These are phyloP conservation scores for Beta lomatogona DNA, from an alignment of 179 eudicot species.

Conservation along the genomic window DNA sequence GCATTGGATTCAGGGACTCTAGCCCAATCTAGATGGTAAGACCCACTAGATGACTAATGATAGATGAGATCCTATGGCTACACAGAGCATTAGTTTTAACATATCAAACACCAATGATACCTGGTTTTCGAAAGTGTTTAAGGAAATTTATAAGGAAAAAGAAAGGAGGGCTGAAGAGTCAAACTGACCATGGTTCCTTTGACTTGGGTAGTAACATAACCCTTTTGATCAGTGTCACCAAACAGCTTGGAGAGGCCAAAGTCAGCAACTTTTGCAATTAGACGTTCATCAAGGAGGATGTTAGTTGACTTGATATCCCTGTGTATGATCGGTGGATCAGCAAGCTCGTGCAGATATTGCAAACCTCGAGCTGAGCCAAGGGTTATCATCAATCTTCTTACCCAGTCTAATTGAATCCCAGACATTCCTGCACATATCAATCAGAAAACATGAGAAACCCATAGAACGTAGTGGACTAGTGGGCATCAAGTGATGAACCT, in stretches of 20 bases:
- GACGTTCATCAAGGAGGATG: conserved; percentile 41
- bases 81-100: not conserved
- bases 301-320: conserved; percentile 46
- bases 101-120: not conserved
- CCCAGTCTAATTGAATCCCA: conserved; percentile 48
- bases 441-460: conserved; percentile 6
- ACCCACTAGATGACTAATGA: not conserved
- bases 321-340: conserved; percentile 57
- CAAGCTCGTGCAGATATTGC: conserved; percentile 55
- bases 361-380: conserved; percentile 58
- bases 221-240: conserved; percentile 43
- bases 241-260: conserved; percentile 54
- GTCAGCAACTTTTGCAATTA: conserved; percentile 54
- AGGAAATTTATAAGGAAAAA: not conserved
- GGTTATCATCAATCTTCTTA: conserved; percentile 44
- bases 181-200: conserved; percentile 57
- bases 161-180: not conserved
- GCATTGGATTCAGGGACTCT: not conserved
- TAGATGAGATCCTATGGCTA: not conserved
- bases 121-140: not conserved
- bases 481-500: not conserved
- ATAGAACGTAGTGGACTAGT: too few relatives aligned
- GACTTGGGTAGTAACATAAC: conserved; percentile 54
- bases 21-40: not conserved
- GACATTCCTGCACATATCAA: conserved; percentile 39